A percentile compares a stretch with the other conserved stretches of the same genome.
These are phyloP conservation scores for Lepraria neglecta DNA, from an alignment of 495 filamentous ascomycete genomes.

Conservation along the genomic window DNA sequence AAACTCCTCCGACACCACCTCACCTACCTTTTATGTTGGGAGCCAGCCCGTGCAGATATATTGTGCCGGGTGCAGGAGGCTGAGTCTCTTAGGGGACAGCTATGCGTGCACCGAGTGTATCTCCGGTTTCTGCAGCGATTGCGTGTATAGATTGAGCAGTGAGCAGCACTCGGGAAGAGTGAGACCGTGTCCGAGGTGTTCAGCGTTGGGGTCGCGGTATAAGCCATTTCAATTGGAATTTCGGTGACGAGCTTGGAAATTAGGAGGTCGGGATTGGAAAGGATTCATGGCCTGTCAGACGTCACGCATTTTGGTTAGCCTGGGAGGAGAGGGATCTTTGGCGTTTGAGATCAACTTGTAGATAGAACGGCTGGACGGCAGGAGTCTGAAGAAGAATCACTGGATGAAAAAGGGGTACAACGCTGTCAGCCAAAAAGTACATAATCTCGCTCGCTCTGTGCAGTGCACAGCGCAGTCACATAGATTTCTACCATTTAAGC, in stretches of 20 bases:
- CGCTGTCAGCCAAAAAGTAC: slow-evolving; percentile 5
- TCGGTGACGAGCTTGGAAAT: slow-evolving; percentile 32
- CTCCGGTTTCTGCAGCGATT: slow-evolving; percentile 79
- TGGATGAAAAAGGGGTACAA: too few relatives aligned
- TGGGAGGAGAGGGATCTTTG: slow-evolving; percentile 1
- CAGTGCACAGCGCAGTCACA: neutral
- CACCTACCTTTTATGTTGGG: slow-evolving; percentile 40
- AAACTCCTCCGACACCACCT: slow-evolving; percentile 43
- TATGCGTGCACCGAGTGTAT: slow-evolving; percentile 94
- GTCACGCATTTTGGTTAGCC: neutral
- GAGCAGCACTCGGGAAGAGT: slow-evolving; percentile 42
- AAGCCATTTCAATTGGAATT: slow-evolving; percentile 51
- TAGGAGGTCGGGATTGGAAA: neutral
- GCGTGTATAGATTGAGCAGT: slow-evolving; percentile 68
- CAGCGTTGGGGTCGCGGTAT: slow-evolving; percentile 45
- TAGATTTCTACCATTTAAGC: neutral
- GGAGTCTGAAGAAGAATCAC: neutral
- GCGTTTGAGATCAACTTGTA: neutral
- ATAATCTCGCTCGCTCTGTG: slow-evolving; percentile 2
- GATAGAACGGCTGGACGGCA: slow-evolving; percentile 5
- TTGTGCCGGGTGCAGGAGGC: slow-evolving; percentile 72
- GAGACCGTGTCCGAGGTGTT: slow-evolving; percentile 47
- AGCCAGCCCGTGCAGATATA: slow-evolving; percentile 69
- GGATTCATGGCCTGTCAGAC: neutral
- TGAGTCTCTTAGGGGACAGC: slow-evolving; percentile 67